Percentiles rank a stretch among this genome's conserved stretches.
Conservation (phyloP, 2,329 filamentous ascomycete species). For the Arthroderma uncinatum region DNA sequence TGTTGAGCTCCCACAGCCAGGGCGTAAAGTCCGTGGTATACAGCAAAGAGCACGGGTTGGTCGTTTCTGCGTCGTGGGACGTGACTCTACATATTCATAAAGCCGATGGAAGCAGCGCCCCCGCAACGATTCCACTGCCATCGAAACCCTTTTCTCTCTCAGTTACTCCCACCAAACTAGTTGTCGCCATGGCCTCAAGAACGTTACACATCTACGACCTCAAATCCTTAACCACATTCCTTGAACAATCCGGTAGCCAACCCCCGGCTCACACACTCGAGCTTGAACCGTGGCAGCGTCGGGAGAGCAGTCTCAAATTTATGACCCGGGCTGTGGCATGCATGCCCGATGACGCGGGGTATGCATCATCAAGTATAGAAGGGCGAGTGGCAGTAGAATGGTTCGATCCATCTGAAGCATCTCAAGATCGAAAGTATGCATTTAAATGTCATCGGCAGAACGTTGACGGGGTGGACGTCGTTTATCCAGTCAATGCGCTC, state of each 20-base stretch:
- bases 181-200: constrained; percentile 90
- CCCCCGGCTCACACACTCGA: constrained; percentile 35
- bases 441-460: constrained; percentile 95
- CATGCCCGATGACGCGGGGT: constrained; percentile 93
- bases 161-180: constrained; percentile 67
- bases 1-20: constrained; percentile 65
- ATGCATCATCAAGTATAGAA: constrained; percentile 85
- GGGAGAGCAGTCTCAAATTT: constrained; percentile 91
- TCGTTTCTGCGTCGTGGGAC: constrained; percentile 92
- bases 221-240: constrained; percentile 48
- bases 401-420: constrained; percentile 83
- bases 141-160: constrained; percentile 82
- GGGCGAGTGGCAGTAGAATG: constrained; percentile 93
- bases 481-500: constrained; percentile 84
- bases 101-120: constrained; percentile 41
- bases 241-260: constrained; percentile 38
- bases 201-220: constrained; percentile 94
- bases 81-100: constrained; percentile 77
- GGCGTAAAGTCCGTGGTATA: constrained; percentile 78
- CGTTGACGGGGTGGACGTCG: constrained; percentile 58
- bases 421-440: constrained; percentile 87
- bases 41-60: constrained; percentile 60
- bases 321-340: constrained; percentile 87
- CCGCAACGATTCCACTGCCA: constrained; percentile 60
- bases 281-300: constrained; percentile 77